Evolutionary conservation across 1,284 basidiomycete species (phyloP).

Genomic region (Inonotus hispidus): DNA sequence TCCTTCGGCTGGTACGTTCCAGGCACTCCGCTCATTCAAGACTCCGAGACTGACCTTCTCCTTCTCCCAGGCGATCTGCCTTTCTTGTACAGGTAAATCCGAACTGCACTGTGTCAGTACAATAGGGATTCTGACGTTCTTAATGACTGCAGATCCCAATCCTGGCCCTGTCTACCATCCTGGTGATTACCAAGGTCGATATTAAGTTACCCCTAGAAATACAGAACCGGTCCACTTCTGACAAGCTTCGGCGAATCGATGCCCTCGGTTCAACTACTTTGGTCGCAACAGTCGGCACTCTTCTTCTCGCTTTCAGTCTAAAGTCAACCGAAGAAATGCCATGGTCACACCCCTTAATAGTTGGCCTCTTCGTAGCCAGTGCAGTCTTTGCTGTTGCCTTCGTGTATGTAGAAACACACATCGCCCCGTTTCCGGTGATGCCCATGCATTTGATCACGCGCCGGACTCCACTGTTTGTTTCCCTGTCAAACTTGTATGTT

Average conservation of each 20-base stretch:
- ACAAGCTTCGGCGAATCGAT: constrained; percentile 77
- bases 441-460: constrained; percentile 72
- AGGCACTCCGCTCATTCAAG: neutral
- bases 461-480: constrained; percentile 75
- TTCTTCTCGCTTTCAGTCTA: constrained; percentile 73
- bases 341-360: constrained; percentile 70
- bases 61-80: constrained; percentile 48
- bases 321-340: constrained; percentile 77
- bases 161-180: constrained; percentile 58
- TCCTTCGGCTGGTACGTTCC: constrained; percentile 69
- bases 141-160: constrained; percentile 56
- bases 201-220: constrained; percentile 58
- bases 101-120: constrained; percentile 16
- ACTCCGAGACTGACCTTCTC: constrained; percentile 16
- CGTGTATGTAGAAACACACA: constrained; percentile 66
- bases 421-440: constrained; percentile 79
- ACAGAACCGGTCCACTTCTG: constrained; percentile 48
- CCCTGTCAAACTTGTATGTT: constrained; percentile 63
- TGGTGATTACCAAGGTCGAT: constrained; percentile 73
- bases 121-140: constrained; percentile 18
- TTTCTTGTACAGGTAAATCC: constrained; percentile 60
- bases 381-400: constrained; percentile 53
- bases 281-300: constrained; percentile 65
- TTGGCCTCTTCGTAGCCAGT: constrained; percentile 56
- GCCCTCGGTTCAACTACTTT: constrained; percentile 77